A percentile compares a stretch with the other conserved stretches of the same genome.
Evolutionary conservation across 140 eudicot species (phyloP).

Genomic region (Oenanthe javanica): DNA sequence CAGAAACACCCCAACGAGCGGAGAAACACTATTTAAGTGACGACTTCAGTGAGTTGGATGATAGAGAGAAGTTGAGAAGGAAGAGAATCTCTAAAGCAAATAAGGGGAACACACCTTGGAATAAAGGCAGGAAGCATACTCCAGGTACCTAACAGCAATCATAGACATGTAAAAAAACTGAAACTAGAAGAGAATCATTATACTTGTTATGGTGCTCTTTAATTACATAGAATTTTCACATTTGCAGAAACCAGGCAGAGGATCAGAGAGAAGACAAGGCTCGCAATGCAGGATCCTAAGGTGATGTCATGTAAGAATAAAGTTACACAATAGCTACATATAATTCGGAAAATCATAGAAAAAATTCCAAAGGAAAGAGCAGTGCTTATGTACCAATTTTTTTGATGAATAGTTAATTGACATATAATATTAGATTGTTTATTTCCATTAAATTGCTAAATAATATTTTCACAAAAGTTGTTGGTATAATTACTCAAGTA

Average conservation of each 20-base stretch:
- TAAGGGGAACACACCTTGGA: conserved; percentile 79
- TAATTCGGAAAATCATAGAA: not conserved
- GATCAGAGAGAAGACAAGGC: conserved; percentile 74
- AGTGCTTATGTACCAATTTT: not conserved
- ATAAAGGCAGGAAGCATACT: conserved; percentile 81
- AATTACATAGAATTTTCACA: not conserved
- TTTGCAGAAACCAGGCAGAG: conserved; percentile 63
- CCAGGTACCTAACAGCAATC: conserved; percentile 33
- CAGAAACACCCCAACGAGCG: conserved; percentile 14
- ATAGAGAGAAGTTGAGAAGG: conserved; percentile 77
- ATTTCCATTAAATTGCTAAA: not conserved
- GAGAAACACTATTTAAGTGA: conserved; percentile 23
- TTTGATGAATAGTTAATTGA: not conserved
- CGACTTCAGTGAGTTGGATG: conserved; percentile 37
- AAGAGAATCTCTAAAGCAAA: conserved; percentile 85
- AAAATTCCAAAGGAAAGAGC: not conserved
- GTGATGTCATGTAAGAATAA: conserved; percentile 67
- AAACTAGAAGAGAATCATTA: not conserved
- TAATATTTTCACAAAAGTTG: not conserved
- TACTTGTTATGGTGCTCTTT: conserved; percentile 2
- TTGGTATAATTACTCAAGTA: not conserved
- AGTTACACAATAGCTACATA: not conserved
- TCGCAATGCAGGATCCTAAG: conserved; percentile 94
- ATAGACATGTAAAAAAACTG: not conserved
- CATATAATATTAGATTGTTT: not conserved